Evolutionary conservation across 2,329 filamentous ascomycete genomes (phyloP).

Genomic region (Neofusicoccum umdonicola): DNA sequence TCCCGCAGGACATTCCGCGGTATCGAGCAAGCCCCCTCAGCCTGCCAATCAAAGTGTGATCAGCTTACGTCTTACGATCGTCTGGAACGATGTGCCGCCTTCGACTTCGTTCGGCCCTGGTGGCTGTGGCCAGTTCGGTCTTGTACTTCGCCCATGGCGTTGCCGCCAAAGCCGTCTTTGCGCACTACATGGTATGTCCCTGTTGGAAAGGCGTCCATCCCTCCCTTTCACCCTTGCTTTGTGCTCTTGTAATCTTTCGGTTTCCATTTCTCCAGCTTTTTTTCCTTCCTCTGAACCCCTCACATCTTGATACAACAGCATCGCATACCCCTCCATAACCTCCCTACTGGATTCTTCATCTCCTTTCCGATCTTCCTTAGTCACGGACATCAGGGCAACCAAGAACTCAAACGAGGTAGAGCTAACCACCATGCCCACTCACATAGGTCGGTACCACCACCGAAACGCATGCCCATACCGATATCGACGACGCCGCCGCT

Average conservation of each 20-base stretch:
- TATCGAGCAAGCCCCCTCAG: background rate
- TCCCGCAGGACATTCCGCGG: background rate
- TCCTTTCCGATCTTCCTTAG: background rate
- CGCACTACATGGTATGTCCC: conserved; percentile 7
- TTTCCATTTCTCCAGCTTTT: background rate
- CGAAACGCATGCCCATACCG: background rate
- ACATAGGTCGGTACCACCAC: conserved; percentile 1
- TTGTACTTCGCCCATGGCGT: background rate
- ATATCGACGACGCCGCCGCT: background rate
- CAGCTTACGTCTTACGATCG: background rate
- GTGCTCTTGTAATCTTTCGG: background rate
- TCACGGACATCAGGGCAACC: too few relatives aligned
- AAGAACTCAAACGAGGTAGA: too few relatives aligned
- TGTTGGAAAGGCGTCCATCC: background rate
- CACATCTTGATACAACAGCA: too few relatives aligned
- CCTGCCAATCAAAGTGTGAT: background rate
- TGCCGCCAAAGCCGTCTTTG: background rate
- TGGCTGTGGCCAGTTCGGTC: background rate
- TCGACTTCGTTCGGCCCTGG: background rate
- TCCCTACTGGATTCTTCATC: too few relatives aligned
- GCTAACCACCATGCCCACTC: background rate
- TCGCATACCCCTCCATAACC: too few relatives aligned
- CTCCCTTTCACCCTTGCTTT: background rate
- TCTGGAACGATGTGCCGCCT: background rate
- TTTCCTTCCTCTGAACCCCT: too few relatives aligned